Base-by-base conservation (phyloP, 495 filamentous ascomycete genomes). In the Astrocystis sublimbata region DNA sequence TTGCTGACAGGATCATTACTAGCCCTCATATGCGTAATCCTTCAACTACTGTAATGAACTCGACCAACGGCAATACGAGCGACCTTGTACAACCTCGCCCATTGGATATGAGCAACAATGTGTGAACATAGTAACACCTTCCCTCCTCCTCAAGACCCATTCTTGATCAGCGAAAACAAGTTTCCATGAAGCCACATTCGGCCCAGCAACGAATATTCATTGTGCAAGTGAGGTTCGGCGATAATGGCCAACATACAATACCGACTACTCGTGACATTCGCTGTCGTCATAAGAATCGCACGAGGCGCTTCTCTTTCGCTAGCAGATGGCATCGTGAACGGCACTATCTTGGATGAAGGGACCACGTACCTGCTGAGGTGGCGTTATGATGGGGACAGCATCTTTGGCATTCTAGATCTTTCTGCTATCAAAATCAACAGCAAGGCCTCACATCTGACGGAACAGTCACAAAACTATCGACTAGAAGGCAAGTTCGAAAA, bases 321-420 rank as follows among this genome's bases (percentile, higher is more conserved):
- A 1, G n/a, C 15, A 1, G 31, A 56, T 7, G 26, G 17, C 21
- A 30, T 56, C 17, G 36, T 38, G 13, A 17, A 13, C 6, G 15
- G 31, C 26, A 41, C 21, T 23, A 43, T 56, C 36, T 26, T 56
- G 38, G 53, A 56, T 6, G 53, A 56, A 21, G 53, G 53, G 6
- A 56, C 53, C 1, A 56, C 53, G 13, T 56, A 30, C 53, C 21
- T 26, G n/a, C 13, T 56, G 2, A 56, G 21, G 38, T 56, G 53
- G 53, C 15, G 2, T 2, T 41, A 38, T 35, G 38, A 56, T 10
- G 53, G 35, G 1, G 53, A 42, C 24, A 41, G 7, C 8, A 38
- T 6, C 8, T 10, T 24, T 3, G 50, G 35, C 1, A 2, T n/a
- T 4, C 3, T 41, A 4, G 36, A 17, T 35, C 15, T 56, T 35